Base-by-base conservation (phyloP, 805 yeast genomes). In the Saturnispora galanensis region DNA sequence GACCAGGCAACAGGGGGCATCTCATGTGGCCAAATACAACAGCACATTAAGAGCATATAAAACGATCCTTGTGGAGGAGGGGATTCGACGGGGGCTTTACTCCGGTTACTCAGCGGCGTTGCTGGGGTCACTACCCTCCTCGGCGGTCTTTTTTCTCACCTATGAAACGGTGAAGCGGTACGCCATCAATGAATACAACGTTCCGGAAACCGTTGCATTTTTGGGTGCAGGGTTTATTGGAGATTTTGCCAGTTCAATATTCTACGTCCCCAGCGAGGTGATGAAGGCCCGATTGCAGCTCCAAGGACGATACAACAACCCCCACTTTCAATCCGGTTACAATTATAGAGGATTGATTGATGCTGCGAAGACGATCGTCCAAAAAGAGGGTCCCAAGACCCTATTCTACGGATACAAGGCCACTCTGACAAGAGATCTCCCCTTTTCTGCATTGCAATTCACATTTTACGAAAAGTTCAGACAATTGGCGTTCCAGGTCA, bases 1-100 rank as follows among this genome's bases (percentile, higher is more conserved):
- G 60, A 93, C 98, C 2, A 71, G 98, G 50, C 98, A 93, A 61
- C 99, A 93, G 59, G 97, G 96, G n/a, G 84, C 95, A 4, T 80
- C 84, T 17, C 68, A 71, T 51, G 72, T 72, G 16, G 51, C 67
- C 6, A 83, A 85, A 60, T 90, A 90, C 62, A 73, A 67, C 48
- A 79, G 74, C 54, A 87, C 88, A 81, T 55, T 81, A 8, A 73
- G 77, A 10, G 95, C 97, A 0, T 87, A 84, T 55, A 50, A 64
- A 26, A 81, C 90, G 0, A 83, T 93, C n/a, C 64, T 83, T 41
- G 59, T 70, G 35, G 85, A 90, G 55, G 98, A 93, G 68, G 98
- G 98, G 0, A 52, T 93, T 8, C 61, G 74, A 41, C 73, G 81
- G 47, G 98, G 98, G 1, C 66, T 93, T 5, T 93, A 93, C 58